phyloP scores from a whole-genome alignment of 257 asterid species.

The Fraxinus anomala region DNA sequence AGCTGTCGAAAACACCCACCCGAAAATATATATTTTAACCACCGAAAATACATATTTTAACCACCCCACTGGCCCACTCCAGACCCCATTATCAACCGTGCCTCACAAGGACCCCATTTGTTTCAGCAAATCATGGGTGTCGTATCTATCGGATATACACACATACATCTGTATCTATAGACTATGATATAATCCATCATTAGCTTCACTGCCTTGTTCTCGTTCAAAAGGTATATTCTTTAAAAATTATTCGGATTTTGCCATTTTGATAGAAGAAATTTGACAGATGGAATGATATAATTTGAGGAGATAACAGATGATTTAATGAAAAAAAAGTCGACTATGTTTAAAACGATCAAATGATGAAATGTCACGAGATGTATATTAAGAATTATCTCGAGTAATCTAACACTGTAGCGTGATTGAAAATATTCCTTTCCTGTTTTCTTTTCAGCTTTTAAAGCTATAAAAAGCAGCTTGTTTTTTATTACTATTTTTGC shows the following conservation, averaged over 20 bases:
- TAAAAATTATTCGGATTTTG: constrained; percentile 19
- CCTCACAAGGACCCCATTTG: constrained; percentile 47
- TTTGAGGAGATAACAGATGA: no score
- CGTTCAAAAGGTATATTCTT: constrained; percentile 36
- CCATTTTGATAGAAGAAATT: no score
- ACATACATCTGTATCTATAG: constrained; percentile 21
- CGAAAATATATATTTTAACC: no score
- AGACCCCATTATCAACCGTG: constrained; percentile 41
- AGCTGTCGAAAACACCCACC: no score
- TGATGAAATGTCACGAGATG: no score
- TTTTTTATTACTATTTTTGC: constrained; percentile 1
- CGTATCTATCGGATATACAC: not conserved
- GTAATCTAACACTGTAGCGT: no score
- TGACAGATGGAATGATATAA: no score
- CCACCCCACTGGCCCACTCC: not conserved
- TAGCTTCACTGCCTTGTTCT: constrained; percentile 22
- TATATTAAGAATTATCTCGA: no score
- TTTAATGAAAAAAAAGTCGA: no score
- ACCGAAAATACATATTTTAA: no score
- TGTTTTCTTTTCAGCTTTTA: constrained; percentile 40
- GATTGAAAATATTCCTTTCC: constrained; percentile 9
- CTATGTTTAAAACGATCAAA: no score
- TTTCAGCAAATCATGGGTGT: constrained; percentile 28
- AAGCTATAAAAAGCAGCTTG: constrained; percentile 37
- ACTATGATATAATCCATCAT: not conserved